These are phyloP conservation scores for Calcarisporium arbuscula DNA, from an alignment of 2,329 filamentous ascomycete genomes.

Conservation along the genomic window DNA sequence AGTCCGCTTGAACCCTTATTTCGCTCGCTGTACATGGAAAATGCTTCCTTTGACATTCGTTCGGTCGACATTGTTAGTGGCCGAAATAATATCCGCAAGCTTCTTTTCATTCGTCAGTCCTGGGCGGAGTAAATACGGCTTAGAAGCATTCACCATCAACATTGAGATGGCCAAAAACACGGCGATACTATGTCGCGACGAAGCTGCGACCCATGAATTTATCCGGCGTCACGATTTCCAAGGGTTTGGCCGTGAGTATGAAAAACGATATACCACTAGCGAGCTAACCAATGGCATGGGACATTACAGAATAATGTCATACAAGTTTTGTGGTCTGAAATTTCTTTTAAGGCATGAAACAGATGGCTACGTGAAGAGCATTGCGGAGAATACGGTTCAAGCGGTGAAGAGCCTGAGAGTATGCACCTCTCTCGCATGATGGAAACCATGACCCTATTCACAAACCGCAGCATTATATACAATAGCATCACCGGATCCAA, in stretches of 20 bases:
- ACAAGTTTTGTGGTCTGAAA: constrained; percentile 32
- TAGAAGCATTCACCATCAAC: constrained; percentile 32
- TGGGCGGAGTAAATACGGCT: constrained; percentile 11
- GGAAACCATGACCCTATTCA: constrained; percentile 18
- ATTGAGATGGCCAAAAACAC: constrained; percentile 32
- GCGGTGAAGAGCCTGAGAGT: constrained; percentile 2
- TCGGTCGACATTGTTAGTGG: constrained; percentile 36
- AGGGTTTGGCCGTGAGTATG: constrained; percentile 38
- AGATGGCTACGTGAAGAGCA: constrained; percentile 29
- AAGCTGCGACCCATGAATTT: constrained; percentile 19
- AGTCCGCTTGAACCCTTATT: constrained; percentile 41
- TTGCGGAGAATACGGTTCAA: not conserved
- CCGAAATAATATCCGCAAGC: constrained; percentile 42
- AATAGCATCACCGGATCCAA: constrained; percentile 14
- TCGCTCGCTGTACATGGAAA: constrained; percentile 29
- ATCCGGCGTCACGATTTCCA: constrained; percentile 28
- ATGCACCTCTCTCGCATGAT: constrained; percentile 16
- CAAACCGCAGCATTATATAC: constrained; percentile 2
- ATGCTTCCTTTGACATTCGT: constrained; percentile 32
- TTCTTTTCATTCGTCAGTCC: constrained; percentile 36
- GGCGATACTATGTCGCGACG: constrained; percentile 29
- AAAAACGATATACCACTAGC: constrained; percentile 33
- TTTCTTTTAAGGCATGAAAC: constrained; percentile 37
- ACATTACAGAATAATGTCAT: constrained; percentile 40
- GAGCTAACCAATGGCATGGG: constrained; percentile 30